Evolutionary conservation across 306 rosid genomes (phyloP).

Genomic region (Ormosia emarginata): DNA sequence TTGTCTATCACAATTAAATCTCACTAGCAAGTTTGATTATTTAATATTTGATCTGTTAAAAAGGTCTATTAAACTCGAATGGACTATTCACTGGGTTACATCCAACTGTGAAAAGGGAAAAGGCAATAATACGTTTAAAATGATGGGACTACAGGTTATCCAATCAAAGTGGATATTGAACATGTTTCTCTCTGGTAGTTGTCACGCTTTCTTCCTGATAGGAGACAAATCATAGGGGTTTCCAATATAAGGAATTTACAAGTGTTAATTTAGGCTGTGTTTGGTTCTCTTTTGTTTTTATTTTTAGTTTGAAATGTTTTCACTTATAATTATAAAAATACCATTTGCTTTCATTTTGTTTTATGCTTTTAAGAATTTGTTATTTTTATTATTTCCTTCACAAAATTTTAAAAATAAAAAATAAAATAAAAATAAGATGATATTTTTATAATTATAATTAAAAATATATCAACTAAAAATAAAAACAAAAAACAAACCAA

Average conservation of each 20-base stretch:
- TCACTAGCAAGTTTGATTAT: neutral
- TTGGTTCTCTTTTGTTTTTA: too few species aligned
- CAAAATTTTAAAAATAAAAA: too few species aligned
- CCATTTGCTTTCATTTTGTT: too few species aligned
- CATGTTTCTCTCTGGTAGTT: slow-evolving; percentile 33
- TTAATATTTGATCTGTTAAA: slow-evolving; percentile 10
- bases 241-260: neutral
- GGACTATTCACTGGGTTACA: slow-evolving; percentile 28
- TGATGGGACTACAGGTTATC: slow-evolving; percentile 31
- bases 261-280: neutral
- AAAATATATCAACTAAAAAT: too few species aligned
- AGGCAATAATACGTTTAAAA: slow-evolving; percentile 7
- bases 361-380: too few species aligned
- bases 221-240: slow-evolving; percentile 33
- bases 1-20: slow-evolving; percentile 5
- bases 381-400: too few species aligned
- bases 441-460: too few species aligned
- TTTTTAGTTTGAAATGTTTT: too few species aligned
- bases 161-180: slow-evolving; percentile 23
- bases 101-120: slow-evolving; percentile 21
- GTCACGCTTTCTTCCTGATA: slow-evolving; percentile 34
- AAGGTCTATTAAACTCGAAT: neutral
- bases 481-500: too few species aligned
- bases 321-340: too few species aligned
- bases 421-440: too few species aligned